These are phyloP conservation scores for Mortierella sp. DNA, from an alignment of 371 early-diverging fungal species.

Conservation along the genomic window DNA sequence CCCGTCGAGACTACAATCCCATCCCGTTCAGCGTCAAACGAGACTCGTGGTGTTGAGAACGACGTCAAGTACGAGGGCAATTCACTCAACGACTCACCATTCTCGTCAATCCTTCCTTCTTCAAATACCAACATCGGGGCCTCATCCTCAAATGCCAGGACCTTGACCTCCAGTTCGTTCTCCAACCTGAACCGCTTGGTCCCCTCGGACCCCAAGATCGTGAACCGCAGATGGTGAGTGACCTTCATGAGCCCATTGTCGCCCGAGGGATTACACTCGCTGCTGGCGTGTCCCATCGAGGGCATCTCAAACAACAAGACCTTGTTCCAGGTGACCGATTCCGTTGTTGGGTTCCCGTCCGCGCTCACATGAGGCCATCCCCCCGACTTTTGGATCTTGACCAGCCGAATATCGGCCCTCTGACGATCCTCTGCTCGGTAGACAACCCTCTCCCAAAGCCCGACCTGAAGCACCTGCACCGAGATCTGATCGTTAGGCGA, in stretches of 20 bases:
- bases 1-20: not conserved
- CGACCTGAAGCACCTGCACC: constrained; percentile 47
- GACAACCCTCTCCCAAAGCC: constrained; percentile 49
- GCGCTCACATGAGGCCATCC: constrained; percentile 29
- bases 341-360: constrained; percentile 18
- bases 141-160: constrained; percentile 50
- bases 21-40: constrained; percentile 38
- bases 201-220: constrained; percentile 46
- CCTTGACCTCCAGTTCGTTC: constrained; percentile 45
- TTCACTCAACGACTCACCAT: constrained; percentile 19
- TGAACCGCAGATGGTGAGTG: constrained; percentile 38
- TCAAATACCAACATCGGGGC: not conserved
- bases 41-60: constrained; percentile 41
- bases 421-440: constrained; percentile 49
- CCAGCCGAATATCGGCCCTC: constrained; percentile 48
- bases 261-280: constrained; percentile 50
- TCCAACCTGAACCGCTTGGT: constrained; percentile 42
- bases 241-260: constrained; percentile 57
- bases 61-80: constrained; percentile 49
- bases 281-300: constrained; percentile 36
- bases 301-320: constrained; percentile 56
- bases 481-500: constrained; percentile 20
- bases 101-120: not conserved
- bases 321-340: constrained; percentile 51
- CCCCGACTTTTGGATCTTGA: constrained; percentile 57